These are phyloP conservation scores for Alloascoidea hylecoeti DNA, from an alignment of 805 yeast genomes.

Conservation along the genomic window DNA sequence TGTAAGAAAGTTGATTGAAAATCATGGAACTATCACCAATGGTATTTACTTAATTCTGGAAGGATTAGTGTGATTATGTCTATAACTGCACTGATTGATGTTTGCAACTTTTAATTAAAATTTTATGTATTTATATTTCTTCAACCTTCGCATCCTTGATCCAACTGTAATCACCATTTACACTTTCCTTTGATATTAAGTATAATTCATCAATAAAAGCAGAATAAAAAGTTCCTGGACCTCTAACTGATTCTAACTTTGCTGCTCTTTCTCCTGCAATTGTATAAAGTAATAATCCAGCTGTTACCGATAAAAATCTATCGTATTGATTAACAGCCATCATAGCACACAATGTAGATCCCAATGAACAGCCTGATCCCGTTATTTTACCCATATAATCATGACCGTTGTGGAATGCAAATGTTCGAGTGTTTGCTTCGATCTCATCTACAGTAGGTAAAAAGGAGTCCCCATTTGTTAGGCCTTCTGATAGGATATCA, in stretches of 20 bases:
- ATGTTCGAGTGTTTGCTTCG: constrained; percentile 7
- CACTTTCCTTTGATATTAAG: constrained; percentile 6
- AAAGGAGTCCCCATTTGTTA: constrained; percentile 12
- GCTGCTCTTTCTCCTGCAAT: constrained; percentile 47
- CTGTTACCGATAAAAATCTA: constrained; percentile 30
- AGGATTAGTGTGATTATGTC: no score
- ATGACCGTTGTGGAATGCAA: constrained; percentile 40
- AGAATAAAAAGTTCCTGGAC: constrained; percentile 42
- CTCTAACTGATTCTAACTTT: constrained; percentile 14
- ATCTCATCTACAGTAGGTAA: constrained; percentile 10
- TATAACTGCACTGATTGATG: no score
- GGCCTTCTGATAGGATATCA: constrained; percentile 38
- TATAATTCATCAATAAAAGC: constrained; percentile 30
- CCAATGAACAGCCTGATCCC: constrained; percentile 76
- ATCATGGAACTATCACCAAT: no score
- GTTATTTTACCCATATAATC: constrained; percentile 53
- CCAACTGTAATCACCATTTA: constrained; percentile 5
- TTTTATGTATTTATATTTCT: no score
- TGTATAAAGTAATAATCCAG: constrained; percentile 46
- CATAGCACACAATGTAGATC: constrained; percentile 51
- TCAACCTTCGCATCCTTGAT: constrained; percentile 3
- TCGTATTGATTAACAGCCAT: constrained; percentile 28
- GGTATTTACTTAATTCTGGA: no score
- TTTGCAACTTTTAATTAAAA: no score
- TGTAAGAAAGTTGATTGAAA: no score